Evolutionary conservation across 257 asterid species (phyloP).

Genomic region (Nicotiana otophora): DNA sequence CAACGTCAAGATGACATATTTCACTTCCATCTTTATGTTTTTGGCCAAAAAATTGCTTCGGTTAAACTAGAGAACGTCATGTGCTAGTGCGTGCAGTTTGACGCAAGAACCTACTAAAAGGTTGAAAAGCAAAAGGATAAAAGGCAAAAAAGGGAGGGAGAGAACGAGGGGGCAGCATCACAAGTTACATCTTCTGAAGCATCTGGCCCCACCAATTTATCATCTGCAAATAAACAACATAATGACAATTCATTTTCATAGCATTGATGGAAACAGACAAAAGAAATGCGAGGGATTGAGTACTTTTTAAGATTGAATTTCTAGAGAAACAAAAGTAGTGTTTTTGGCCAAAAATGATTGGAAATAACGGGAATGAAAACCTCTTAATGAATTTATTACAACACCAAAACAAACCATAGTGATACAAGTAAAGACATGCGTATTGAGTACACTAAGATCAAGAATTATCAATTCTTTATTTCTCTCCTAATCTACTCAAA

Average conservation of each 20-base stretch:
- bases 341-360: not conserved
- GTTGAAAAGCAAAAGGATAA: not conserved
- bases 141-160: not conserved
- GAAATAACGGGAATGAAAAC: not conserved
- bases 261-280: not conserved
- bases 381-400: not conserved
- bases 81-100: not conserved
- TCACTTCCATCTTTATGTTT: not conserved
- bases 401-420: not conserved
- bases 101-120: not conserved
- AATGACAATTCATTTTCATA: not conserved
- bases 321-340: not conserved
- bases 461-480: not conserved
- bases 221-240: not conserved
- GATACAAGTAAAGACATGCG: not conserved
- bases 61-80: not conserved
- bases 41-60: conserved; percentile 1
- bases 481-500: not conserved
- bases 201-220: not conserved
- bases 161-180: not conserved
- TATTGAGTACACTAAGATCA: not conserved
- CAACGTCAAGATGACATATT: not conserved
- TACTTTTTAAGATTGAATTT: not conserved
- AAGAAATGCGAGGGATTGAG: not conserved
- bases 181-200: conserved; percentile 9